Percentiles rank a stretch among this genome's conserved stretches.
Conservation (phyloP, 1,139 yeast genomes). For the Geotrichum candidum region DNA sequence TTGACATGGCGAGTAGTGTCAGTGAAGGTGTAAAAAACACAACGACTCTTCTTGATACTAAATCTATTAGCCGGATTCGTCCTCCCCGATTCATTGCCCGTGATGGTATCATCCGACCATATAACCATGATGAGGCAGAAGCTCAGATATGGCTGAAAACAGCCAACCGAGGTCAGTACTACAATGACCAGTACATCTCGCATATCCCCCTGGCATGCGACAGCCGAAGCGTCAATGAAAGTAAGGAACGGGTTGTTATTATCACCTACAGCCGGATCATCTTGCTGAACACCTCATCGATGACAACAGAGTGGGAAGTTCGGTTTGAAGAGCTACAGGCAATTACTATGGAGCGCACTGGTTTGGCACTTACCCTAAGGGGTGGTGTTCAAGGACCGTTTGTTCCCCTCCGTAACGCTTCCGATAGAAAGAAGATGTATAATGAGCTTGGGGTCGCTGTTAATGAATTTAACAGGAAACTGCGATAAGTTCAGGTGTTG, state of each 20-base stretch:
- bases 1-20: constrained; percentile 85
- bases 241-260: constrained; percentile 56
- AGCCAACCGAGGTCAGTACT: constrained; percentile 70
- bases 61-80: constrained; percentile 71
- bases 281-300: constrained; percentile 55
- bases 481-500: not conserved
- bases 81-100: constrained; percentile 69
- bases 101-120: constrained; percentile 68
- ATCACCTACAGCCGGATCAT: constrained; percentile 69
- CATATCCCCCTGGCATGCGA: constrained; percentile 72
- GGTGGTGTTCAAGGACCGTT: constrained; percentile 60
- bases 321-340: constrained; percentile 54
- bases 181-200: constrained; percentile 70
- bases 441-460: constrained; percentile 75
- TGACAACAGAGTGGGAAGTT: constrained; percentile 61
- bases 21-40: constrained; percentile 92
- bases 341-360: constrained; percentile 72
- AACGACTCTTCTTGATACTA: constrained; percentile 81
- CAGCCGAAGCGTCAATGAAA: not conserved
- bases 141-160: constrained; percentile 89
- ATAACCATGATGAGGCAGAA: constrained; percentile 73
- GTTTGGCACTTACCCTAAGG: constrained; percentile 62
- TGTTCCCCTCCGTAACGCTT: constrained; percentile 68
- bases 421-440: constrained; percentile 61
- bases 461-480: constrained; percentile 51